A percentile compares a stretch with the other conserved stretches of the same genome.
phyloP scores from a whole-genome alignment of 2,329 filamentous ascomycete genomes.

The Neodidymelliopsis sp. region DNA sequence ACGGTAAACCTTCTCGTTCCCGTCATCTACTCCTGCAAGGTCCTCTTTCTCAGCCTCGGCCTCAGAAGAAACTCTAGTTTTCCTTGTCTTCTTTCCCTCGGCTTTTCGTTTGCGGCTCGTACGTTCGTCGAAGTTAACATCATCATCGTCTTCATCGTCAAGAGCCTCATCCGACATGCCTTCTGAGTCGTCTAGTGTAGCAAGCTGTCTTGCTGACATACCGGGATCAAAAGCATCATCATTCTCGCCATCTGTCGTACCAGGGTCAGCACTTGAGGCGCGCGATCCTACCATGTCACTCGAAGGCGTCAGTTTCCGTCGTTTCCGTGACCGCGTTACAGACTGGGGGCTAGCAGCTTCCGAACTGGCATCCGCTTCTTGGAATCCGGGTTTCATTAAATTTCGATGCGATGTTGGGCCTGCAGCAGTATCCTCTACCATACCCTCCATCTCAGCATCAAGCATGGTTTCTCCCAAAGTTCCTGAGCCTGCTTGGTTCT shows the following conservation, averaged over 20 bases:
- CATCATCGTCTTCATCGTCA: conserved; percentile 50
- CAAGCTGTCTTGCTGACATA: conserved; percentile 50
- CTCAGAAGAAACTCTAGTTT: conserved; percentile 25
- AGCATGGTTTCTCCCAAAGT: conserved; percentile 79
- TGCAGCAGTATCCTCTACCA: conserved; percentile 55
- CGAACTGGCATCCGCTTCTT: conserved; percentile 38
- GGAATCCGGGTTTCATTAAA: conserved; percentile 58
- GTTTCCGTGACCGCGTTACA: conserved; percentile 48
- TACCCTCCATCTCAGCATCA: conserved; percentile 78
- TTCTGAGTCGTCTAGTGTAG: conserved; percentile 50
- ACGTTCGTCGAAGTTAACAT: conserved; percentile 42
- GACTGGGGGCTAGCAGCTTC: conserved; percentile 41
- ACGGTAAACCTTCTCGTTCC: conserved; percentile 83
- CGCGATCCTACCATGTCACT: conserved; percentile 22
- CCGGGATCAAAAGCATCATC: conserved; percentile 53
- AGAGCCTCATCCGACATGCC: conserved; percentile 43
- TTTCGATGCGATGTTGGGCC: conserved; percentile 57
- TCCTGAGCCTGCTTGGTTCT: conserved; percentile 69
- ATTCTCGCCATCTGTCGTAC: conserved; percentile 43
- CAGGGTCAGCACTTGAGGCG: conserved; percentile 27
- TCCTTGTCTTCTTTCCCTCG: conserved; percentile 37
- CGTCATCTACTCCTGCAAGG: conserved; percentile 79
- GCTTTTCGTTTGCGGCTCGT: conserved; percentile 48
- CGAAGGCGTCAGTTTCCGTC: conserved; percentile 39
- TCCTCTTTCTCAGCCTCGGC: conserved; percentile 56